Base-by-base conservation (phyloP, 192 early-diverging fungal species). In the Coemansia reversa region DNA sequence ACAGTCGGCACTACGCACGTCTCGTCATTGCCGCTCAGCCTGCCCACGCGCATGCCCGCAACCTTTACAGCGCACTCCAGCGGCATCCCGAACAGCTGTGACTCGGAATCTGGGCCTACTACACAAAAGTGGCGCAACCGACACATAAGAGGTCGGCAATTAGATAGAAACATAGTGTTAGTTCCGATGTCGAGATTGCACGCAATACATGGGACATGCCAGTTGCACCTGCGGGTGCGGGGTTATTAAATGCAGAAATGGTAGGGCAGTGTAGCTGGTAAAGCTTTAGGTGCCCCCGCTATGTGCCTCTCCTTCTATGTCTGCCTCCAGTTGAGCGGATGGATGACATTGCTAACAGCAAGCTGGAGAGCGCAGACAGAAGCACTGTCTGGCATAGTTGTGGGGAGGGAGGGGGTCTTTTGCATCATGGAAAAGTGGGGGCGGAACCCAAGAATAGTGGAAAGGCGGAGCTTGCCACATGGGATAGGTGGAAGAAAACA, bases 1-100 rank as follows among this genome's bases (percentile, higher is more conserved):
- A 84, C 66, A 2, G 74, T 65, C 7, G 82, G 82, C 5, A 84
- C 79, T 5, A 81, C 47, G 49, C 79, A 81, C 27, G 74, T 59
- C 57, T 81, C 79, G 42, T 63, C 66, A 51, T 28, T 76, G 22
- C 32, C 52, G 8, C 64, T 59, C n/a, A 81, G 60, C 7, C 55
- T 55, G 4, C 79, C 79, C 42, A 81, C 79, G 47, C 55, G 60
- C 20, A 76, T 64, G 35, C 79, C 79, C 2, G 79, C 69, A 9
- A 69, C 56, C 24, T 55, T 55, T 8, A 73, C 66, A 0, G 79
- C 79, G 27, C 18, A 28, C 18, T 51, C 49, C 52, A 81, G 62
- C 42, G 79, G 61, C 70, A 69, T 63, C 18, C 79, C 74, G 45
- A 81, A 81, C 60, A 81, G 33, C 58, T 61, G 63, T 55, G 60